Percentiles rank a stretch among this genome's conserved stretches.
Conservation (phyloP, 2,329 filamentous ascomycete genomes). For the Arthrobotrys musiformis region DNA sequence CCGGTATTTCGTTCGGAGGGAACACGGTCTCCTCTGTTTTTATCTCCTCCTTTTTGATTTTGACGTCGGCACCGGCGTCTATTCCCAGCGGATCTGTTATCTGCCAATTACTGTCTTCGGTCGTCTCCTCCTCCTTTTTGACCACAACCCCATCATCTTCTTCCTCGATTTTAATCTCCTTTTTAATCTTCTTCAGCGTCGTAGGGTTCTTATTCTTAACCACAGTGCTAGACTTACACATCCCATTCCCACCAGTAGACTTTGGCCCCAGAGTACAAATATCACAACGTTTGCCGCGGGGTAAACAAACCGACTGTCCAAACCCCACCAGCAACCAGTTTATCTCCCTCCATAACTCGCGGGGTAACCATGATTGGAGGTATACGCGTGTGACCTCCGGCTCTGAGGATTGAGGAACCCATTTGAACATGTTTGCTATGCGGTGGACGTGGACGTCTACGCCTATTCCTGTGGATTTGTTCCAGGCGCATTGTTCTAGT, state of each 20-base stretch:
- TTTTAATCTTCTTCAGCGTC: constrained; percentile 61
- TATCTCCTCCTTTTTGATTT: constrained; percentile 61
- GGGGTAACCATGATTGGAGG: constrained; percentile 84
- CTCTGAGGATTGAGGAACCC: constrained; percentile 78
- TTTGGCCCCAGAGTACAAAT: constrained; percentile 77
- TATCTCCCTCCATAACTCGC: constrained; percentile 88
- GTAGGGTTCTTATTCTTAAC: constrained; percentile 65
- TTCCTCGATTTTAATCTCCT: constrained; percentile 60
- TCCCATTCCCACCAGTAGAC: constrained; percentile 69
- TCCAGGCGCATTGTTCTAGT: constrained; percentile 81
- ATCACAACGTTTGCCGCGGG: constrained; percentile 81
- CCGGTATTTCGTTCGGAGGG: constrained; percentile 32
- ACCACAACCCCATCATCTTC: constrained; percentile 57
- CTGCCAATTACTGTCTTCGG: constrained; percentile 60
- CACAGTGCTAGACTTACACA: constrained; percentile 80
- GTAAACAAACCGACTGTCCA: constrained; percentile 86
- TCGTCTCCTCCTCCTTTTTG: constrained; percentile 60
- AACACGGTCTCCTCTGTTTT: constrained; percentile 28
- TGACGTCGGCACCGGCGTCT: constrained; percentile 61
- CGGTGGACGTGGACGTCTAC: constrained; percentile 96
- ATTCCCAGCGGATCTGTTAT: constrained; percentile 43
- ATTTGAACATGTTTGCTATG: constrained; percentile 93
- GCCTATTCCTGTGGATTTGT: constrained; percentile 78
- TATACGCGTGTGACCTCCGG: constrained; percentile 83
- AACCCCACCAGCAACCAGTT: constrained; percentile 89